Percentiles rank a stretch among this genome's conserved stretches.
phyloP scores from a whole-genome alignment of 2,329 filamentous ascomycete genomes.

The Claviceps cyperi region DNA sequence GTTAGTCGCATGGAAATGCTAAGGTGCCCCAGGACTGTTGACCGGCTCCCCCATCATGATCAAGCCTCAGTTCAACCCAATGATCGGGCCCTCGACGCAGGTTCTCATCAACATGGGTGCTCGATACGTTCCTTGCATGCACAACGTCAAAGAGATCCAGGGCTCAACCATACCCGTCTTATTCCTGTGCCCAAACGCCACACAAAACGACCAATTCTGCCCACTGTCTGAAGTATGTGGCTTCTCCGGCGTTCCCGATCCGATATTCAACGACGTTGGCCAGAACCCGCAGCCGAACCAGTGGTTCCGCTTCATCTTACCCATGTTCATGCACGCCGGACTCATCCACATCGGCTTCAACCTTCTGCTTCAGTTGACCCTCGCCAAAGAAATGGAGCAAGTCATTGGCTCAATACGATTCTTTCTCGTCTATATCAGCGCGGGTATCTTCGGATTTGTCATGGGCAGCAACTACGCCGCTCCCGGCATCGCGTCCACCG shows the following conservation, averaged over 20 bases:
- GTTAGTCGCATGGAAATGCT: no score
- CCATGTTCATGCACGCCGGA: slow-evolving; percentile 91
- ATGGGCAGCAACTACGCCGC: slow-evolving; percentile 88
- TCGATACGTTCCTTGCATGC: slow-evolving; percentile 89
- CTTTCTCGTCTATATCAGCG: slow-evolving; percentile 74
- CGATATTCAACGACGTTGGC: slow-evolving; percentile 36
- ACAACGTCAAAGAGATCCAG: slow-evolving; percentile 55
- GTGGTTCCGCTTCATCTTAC: slow-evolving; percentile 92
- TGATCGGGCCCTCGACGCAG: slow-evolving; percentile 87
- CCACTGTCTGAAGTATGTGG: slow-evolving; percentile 70
- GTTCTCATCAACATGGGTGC: slow-evolving; percentile 96
- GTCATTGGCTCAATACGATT: slow-evolving; percentile 82
- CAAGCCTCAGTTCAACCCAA: slow-evolving; percentile 80
- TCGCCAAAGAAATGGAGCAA: slow-evolving; percentile 85
- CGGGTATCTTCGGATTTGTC: slow-evolving; percentile 92
- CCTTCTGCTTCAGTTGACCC: slow-evolving; percentile 75
- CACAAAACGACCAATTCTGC: slow-evolving; percentile 47
- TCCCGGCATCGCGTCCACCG: slow-evolving; percentile 66
- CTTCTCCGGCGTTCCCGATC: slow-evolving; percentile 59
- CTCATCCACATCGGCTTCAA: slow-evolving; percentile 95
- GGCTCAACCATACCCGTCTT: slow-evolving; percentile 30
- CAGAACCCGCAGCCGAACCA: slow-evolving; percentile 62
- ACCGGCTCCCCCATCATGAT: slow-evolving; percentile 69
- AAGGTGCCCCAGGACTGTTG: slow-evolving; percentile 52
- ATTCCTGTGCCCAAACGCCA: slow-evolving; percentile 76